These are phyloP conservation scores for Byssochlamys sp. DNA, from an alignment of 2,329 filamentous ascomycete species.

Conservation along the genomic window DNA sequence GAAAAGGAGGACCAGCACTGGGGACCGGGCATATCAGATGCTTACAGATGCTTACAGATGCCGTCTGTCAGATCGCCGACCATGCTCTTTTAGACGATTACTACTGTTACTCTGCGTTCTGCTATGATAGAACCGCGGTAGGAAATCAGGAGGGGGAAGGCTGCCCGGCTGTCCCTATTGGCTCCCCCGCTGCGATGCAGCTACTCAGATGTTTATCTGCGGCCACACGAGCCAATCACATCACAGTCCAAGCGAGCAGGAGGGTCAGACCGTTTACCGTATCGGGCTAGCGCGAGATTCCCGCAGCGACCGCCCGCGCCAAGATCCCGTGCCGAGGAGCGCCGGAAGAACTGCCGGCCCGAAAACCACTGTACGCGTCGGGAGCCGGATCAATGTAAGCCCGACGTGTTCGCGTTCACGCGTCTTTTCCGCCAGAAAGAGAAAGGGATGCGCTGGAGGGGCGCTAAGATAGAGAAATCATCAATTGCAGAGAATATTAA, in stretches of 20 bases:
- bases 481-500: background rate
- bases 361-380: slow-evolving; percentile 29
- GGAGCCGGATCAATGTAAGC: slow-evolving; percentile 8
- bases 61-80: background rate
- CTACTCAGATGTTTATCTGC: background rate
- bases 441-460: background rate
- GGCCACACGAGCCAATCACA: background rate
- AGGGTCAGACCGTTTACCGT: background rate
- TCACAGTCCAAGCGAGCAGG: background rate
- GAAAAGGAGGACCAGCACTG: background rate
- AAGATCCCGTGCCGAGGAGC: background rate
- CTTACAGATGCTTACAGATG: background rate
- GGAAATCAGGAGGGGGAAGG: background rate
- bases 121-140: background rate
- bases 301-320: background rate
- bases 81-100: background rate
- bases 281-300: background rate
- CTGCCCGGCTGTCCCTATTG: background rate
- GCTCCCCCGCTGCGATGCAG: background rate
- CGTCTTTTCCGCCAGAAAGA: slow-evolving; percentile 7
- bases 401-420: background rate
- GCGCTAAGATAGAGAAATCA: background rate
- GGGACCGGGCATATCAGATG: background rate
- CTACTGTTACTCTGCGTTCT: background rate
- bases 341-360: background rate